Conservation (phyloP, 2,329 filamentous ascomycete species). For the Arthrobotrys sphaeroides region DNA sequence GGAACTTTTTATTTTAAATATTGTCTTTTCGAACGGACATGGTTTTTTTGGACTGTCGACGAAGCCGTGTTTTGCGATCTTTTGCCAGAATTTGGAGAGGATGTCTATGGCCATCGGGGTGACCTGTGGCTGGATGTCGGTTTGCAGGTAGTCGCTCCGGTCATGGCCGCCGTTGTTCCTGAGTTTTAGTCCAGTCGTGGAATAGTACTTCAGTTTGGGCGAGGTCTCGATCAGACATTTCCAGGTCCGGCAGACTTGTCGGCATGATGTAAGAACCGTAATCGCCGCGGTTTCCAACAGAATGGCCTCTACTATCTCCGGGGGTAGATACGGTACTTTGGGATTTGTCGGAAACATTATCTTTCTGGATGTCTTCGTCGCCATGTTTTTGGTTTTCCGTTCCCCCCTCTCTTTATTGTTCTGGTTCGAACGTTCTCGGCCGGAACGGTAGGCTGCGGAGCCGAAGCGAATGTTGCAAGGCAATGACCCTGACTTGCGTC, state of each 20-base stretch:
- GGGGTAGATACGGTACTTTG: conserved; percentile 1
- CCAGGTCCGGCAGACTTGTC: conserved; percentile 23
- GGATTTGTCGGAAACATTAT: background rate
- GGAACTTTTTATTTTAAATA: background rate
- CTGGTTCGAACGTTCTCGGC: too few relatives aligned
- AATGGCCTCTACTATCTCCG: conserved; percentile 33
- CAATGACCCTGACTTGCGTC: too few relatives aligned
- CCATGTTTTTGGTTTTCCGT: background rate
- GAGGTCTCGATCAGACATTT: conserved; percentile 30
- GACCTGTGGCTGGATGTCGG: background rate
- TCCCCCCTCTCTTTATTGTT: too few relatives aligned
- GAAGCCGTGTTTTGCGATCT: conserved; percentile 16
- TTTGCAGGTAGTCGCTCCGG: too few relatives aligned
- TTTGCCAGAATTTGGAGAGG: conserved; percentile 4
- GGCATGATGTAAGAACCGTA: conserved; percentile 20
- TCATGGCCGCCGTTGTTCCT: background rate
- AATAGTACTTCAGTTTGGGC: conserved; percentile 14
- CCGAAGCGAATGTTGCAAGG: conserved; percentile 13
- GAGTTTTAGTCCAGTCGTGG: conserved; percentile 26
- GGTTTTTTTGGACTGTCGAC: background rate
- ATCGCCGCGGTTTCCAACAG: background rate
- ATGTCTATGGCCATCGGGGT: conserved; percentile 27
- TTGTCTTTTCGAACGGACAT: background rate
- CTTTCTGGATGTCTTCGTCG: background rate
- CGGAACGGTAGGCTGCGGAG: conserved; percentile 10